Conservation (phyloP, 176 grass and related monocot genomes). For the Cenchrus americanus region DNA sequence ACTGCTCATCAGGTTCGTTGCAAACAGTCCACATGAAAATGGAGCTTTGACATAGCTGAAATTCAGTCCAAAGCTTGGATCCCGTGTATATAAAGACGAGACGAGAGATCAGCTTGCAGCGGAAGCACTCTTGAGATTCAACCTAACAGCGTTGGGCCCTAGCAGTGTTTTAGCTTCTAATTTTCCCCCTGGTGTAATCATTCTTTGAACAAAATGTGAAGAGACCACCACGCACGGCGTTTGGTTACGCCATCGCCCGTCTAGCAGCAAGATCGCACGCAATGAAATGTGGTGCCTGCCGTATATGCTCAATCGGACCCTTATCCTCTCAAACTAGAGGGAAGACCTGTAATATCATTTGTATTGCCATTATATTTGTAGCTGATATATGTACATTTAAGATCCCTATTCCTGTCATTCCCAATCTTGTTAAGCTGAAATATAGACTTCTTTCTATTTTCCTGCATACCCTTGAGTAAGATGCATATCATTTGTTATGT, state of each 20-base stretch:
- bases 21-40: constrained; percentile 94
- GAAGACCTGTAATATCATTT: constrained; percentile 62
- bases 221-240: constrained; percentile 5
- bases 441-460: neutral
- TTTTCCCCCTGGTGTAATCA: constrained; percentile 54
- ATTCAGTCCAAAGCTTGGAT: constrained; percentile 45
- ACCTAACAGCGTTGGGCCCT: constrained; percentile 83
- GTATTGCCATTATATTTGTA: constrained; percentile 55
- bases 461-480: neutral
- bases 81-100: constrained; percentile 73
- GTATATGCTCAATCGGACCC: constrained; percentile 39
- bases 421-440: neutral
- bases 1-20: constrained; percentile 54
- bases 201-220: constrained; percentile 64
- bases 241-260: constrained; percentile 23
- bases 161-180: constrained; percentile 60
- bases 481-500: neutral
- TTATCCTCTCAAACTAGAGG: constrained; percentile 34
- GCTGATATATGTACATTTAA: constrained; percentile 55
- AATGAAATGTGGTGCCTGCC: neutral
- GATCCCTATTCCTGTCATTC: constrained; percentile 29
- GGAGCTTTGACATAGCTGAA: constrained; percentile 65
- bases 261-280: constrained; percentile 40
- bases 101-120: constrained; percentile 39
- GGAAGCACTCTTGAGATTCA: constrained; percentile 66